Conservation (phyloP, 2,329 filamentous ascomycete genomes). For the Monosporascus cannonballus region DNA sequence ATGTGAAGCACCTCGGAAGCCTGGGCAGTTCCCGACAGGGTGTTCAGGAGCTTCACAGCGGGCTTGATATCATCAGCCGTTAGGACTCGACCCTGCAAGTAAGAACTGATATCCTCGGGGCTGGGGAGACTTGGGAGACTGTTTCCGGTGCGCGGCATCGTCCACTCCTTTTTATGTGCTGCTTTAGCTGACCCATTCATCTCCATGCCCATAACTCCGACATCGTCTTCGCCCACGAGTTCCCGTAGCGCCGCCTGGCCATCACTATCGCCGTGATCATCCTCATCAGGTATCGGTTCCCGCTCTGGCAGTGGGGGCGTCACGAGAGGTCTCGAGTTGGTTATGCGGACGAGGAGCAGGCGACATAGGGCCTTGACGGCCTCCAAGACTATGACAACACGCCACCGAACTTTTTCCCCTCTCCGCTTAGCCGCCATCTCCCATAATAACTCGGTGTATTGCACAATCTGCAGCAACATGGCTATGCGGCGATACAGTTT, state of each 20-base stretch:
- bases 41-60: conserved; percentile 78
- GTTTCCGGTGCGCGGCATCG: conserved; percentile 90
- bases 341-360: conserved; percentile 73
- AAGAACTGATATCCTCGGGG: conserved; percentile 75
- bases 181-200: conserved; percentile 41
- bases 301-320: conserved; percentile 81
- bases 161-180: conserved; percentile 62
- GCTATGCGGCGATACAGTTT: conserved; percentile 75
- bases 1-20: conserved; percentile 90
- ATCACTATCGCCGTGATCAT: conserved; percentile 32
- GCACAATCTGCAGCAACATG: conserved; percentile 77
- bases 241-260: conserved; percentile 36
- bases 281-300: conserved; percentile 62
- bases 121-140: conserved; percentile 78
- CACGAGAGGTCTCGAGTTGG: conserved; percentile 74
- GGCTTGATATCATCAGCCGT: conserved; percentile 97
- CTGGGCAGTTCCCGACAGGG: conserved; percentile 65
- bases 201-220: conserved; percentile 21
- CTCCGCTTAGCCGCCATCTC: conserved; percentile 92
- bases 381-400: conserved; percentile 79
- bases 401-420: conserved; percentile 78
- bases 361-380: conserved; percentile 79
- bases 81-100: conserved; percentile 82
- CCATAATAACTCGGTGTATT: conserved; percentile 93
- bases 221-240: conserved; percentile 30